phyloP scores from a whole-genome alignment of 1,284 basidiomycete species.

The Uromyces viciae-fabae region DNA sequence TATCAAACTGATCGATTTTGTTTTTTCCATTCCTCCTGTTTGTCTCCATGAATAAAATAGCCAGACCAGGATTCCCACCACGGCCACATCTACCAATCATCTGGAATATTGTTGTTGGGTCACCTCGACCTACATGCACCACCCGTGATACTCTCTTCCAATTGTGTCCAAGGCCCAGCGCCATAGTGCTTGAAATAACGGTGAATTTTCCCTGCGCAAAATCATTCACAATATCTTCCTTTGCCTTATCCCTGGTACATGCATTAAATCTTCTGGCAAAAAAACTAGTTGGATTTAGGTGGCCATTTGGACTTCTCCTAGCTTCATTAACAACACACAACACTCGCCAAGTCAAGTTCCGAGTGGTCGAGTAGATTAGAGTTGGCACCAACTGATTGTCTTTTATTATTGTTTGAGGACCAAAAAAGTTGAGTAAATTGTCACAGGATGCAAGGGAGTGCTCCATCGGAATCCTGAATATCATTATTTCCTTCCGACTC shows the following conservation, averaged over 20 bases:
- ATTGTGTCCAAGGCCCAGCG: slow-evolving; percentile 21
- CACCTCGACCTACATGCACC: slow-evolving; percentile 1
- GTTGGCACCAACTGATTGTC: background rate
- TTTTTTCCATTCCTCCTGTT: background rate
- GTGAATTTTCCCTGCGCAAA: background rate
- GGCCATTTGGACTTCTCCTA: background rate
- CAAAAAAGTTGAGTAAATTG: background rate
- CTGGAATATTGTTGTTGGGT: slow-evolving; percentile 24
- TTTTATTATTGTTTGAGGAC: background rate
- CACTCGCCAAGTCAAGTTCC: background rate
- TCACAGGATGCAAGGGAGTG: background rate
- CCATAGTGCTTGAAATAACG: slow-evolving; percentile 3
- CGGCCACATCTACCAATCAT: slow-evolving; percentile 21
- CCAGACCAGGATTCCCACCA: background rate
- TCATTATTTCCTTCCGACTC: background rate
- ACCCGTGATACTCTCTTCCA: slow-evolving; percentile 2
- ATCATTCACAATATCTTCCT: background rate
- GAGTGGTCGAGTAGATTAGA: background rate
- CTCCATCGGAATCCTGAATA: background rate
- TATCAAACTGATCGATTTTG: background rate
- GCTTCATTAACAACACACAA: background rate
- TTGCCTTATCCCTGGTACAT: background rate
- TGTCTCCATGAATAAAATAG: background rate
- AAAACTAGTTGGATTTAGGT: background rate
- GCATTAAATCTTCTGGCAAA: background rate